Conservation (phyloP, 768 basidiomycete genomes). For the Xerocomus spinulosus region DNA sequence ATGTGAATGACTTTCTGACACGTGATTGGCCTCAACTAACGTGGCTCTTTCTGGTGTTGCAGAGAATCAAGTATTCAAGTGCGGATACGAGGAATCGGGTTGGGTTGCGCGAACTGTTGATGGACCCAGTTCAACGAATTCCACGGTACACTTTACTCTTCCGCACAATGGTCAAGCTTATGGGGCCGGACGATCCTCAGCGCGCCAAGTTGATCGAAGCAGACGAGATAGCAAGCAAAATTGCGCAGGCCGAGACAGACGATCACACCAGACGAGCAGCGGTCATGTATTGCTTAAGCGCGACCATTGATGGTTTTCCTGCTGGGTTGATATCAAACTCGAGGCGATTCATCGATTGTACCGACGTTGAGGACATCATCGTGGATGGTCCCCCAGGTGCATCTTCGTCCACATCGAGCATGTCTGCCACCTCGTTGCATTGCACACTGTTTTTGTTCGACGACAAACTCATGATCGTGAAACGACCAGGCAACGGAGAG, state of each 20-base stretch:
- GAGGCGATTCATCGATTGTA: slow-evolving; percentile 83
- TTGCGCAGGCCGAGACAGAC: slow-evolving; percentile 88
- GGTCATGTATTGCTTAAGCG: slow-evolving; percentile 78
- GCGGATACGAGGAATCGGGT: slow-evolving; percentile 74
- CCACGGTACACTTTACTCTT: slow-evolving; percentile 92
- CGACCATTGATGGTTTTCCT: slow-evolving; percentile 88
- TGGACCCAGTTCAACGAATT: slow-evolving; percentile 96
- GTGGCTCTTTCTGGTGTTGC: slow-evolving; percentile 1
- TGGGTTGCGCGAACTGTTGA: slow-evolving; percentile 84
- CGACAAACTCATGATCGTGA: slow-evolving; percentile 88
- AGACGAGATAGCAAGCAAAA: slow-evolving; percentile 82
- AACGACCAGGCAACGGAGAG: slow-evolving; percentile 74
- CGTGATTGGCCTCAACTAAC: slow-evolving; percentile 11
- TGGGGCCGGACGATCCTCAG: slow-evolving; percentile 75
- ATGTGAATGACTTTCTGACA: slow-evolving; percentile 51
- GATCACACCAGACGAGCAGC: slow-evolving; percentile 88
- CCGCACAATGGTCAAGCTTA: slow-evolving; percentile 87
- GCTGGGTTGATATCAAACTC: slow-evolving; percentile 85
- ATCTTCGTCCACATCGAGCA: slow-evolving; percentile 41
- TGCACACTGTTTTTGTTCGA: slow-evolving; percentile 92
- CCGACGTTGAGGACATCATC: slow-evolving; percentile 85
- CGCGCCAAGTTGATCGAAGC: slow-evolving; percentile 77
- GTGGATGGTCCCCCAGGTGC: slow-evolving; percentile 41
- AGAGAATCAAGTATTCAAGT: slow-evolving; percentile 86
- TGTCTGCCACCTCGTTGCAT: slow-evolving; percentile 52